Evolutionary conservation across 1,284 basidiomycete genomes (phyloP).

Genomic region (Austroboletus novae-zelandiae): DNA sequence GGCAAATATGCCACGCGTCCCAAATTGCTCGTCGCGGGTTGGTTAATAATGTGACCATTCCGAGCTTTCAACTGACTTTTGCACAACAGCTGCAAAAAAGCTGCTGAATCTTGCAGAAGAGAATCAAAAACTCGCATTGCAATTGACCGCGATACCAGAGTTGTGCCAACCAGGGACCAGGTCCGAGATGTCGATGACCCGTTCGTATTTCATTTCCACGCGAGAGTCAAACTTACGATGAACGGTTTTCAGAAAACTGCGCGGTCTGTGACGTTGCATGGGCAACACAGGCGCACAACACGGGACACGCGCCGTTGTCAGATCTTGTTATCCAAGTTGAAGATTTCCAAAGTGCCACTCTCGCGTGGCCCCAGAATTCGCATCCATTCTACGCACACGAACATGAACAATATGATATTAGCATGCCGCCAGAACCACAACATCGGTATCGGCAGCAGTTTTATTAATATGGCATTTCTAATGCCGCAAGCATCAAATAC

Average conservation of each 20-base stretch:
- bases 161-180: background rate
- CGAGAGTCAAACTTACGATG: background rate
- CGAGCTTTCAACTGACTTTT: slow-evolving; percentile 2
- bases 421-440: too few species aligned
- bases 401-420: too few species aligned
- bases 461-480: too few species aligned
- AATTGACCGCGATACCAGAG: slow-evolving; percentile 15
- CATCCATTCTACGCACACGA: background rate
- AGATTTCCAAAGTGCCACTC: slow-evolving; percentile 1
- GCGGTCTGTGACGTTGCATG: background rate
- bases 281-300: slow-evolving; percentile 2
- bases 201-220: slow-evolving; percentile 6
- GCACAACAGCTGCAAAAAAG: slow-evolving; percentile 24
- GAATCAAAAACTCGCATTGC: slow-evolving; percentile 13
- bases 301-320: background rate
- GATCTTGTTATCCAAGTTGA: slow-evolving; percentile 1
- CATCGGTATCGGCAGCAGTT: too few species aligned
- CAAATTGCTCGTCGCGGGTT: slow-evolving; percentile 29
- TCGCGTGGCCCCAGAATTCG: slow-evolving; percentile 7
- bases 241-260: slow-evolving; percentile 8
- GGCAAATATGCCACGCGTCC: slow-evolving; percentile 30
- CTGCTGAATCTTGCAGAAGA: slow-evolving; percentile 24
- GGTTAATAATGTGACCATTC: background rate
- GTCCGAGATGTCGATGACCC: background rate
- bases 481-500: too few species aligned